Conservation (phyloP, 306 rosid genomes). For the Malus fusca region DNA sequence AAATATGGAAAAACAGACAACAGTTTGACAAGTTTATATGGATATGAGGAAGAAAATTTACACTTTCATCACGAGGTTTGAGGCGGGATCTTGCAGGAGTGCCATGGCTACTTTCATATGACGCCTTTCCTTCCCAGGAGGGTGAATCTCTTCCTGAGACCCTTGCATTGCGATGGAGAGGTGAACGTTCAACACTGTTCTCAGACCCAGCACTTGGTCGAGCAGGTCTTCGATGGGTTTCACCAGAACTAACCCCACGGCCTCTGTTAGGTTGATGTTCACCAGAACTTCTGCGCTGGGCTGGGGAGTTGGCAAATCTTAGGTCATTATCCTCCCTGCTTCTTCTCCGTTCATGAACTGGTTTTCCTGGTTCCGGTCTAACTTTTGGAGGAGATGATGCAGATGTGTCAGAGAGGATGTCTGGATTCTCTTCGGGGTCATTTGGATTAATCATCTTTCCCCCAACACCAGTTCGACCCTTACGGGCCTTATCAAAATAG, state of each 20-base stretch:
- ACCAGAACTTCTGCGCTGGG: conserved; percentile 31
- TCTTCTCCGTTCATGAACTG: conserved; percentile 32
- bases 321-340: conserved; percentile 55
- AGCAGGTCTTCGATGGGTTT: conserved; percentile 47
- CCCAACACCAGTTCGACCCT: conserved; percentile 68
- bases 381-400: conserved; percentile 39
- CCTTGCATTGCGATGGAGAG: conserved; percentile 70
- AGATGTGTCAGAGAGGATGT: conserved; percentile 30
- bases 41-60: conserved; percentile 28
- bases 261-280: conserved; percentile 39
- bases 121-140: conserved; percentile 53
- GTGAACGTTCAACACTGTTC: conserved; percentile 70
- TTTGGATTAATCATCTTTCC: conserved; percentile 70
- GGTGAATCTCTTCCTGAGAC: conserved; percentile 56
- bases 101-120: conserved; percentile 62
- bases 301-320: conserved; percentile 49
- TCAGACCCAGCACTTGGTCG: conserved; percentile 52
- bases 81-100: conserved; percentile 68
- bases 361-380: conserved; percentile 23
- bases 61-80: conserved; percentile 68
- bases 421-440: conserved; percentile 67
- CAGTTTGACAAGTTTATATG: not conserved
- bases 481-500: conserved; percentile 81
- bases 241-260: conserved; percentile 45
- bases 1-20: not conserved